These are phyloP conservation scores for Eragrostis tef DNA, from an alignment of 202 grass and related monocot genomes.

Conservation along the genomic window DNA sequence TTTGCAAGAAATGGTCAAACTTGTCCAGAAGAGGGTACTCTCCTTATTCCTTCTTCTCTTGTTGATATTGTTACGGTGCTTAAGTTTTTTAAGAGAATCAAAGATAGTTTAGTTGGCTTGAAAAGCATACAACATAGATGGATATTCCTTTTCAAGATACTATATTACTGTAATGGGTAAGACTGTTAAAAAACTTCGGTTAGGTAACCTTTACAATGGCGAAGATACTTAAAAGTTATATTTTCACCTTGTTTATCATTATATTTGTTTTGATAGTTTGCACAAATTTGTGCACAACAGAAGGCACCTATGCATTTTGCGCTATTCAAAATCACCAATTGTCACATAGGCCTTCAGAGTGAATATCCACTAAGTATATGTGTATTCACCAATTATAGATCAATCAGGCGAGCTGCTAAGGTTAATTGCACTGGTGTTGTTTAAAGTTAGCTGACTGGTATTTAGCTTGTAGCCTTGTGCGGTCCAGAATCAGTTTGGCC, in stretches of 20 bases:
- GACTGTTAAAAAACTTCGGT: not conserved
- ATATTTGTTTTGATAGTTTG: not conserved
- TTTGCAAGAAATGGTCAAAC: slow-evolving; percentile 91
- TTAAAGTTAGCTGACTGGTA: not conserved
- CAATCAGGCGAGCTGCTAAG: not conserved
- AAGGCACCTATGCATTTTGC: not conserved
- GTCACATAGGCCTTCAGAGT: not conserved
- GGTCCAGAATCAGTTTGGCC: not conserved
- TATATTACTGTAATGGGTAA: slow-evolving; percentile 4
- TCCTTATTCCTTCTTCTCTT: slow-evolving; percentile 12
- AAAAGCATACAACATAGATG: not conserved
- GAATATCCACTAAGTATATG: not conserved
- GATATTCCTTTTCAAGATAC: too few relatives aligned
- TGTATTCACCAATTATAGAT: not conserved
- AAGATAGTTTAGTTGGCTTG: not conserved
- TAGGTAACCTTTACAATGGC: slow-evolving; percentile 8
- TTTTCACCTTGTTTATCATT: not conserved
- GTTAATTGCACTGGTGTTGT: not conserved
- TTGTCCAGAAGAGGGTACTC: slow-evolving; percentile 85
- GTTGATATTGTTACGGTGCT: slow-evolving; percentile 7
- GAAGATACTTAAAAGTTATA: not conserved
- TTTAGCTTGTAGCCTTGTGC: not conserved
- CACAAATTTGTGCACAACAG: not conserved
- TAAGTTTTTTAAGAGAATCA: slow-evolving; percentile 15
- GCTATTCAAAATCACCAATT: not conserved